phyloP scores from a whole-genome alignment of 441 rosid genomes.

The Omphalea diandra region DNA sequence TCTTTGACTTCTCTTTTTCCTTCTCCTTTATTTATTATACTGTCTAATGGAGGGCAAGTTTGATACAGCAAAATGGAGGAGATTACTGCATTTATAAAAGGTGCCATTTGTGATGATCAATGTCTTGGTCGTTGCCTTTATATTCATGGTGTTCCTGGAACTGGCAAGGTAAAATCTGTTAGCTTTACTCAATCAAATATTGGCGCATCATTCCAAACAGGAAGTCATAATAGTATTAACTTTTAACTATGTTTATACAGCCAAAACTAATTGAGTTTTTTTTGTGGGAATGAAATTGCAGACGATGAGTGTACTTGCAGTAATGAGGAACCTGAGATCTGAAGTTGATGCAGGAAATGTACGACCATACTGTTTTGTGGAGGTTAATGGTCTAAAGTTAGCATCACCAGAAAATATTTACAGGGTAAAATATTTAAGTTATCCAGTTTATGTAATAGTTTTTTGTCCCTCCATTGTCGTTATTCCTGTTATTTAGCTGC shows the following conservation, averaged over 20 bases:
- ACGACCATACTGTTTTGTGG: conserved; percentile 82
- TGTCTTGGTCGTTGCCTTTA: conserved; percentile 94
- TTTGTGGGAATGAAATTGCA: conserved; percentile 32
- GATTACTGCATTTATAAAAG: conserved; percentile 73
- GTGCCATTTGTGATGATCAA: conserved; percentile 81
- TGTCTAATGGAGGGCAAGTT: conserved; percentile 11
- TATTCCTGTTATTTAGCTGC: too few species aligned
- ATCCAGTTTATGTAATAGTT: too few species aligned
- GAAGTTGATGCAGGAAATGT: conserved; percentile 81
- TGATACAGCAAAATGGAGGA: conserved; percentile 80
- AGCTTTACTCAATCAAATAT: conserved; percentile 2
- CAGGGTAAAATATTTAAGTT: conserved; percentile 38
- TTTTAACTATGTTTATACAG: conserved; percentile 8
- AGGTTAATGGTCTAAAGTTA: conserved; percentile 91
- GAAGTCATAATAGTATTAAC: too few species aligned
- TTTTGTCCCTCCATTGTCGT: too few species aligned
- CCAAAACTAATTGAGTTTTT: too few species aligned
- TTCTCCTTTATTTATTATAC: neutral
- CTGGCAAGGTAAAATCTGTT: conserved; percentile 71
- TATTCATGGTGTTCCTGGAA: conserved; percentile 98
- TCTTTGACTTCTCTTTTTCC: neutral
- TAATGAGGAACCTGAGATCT: conserved; percentile 74
- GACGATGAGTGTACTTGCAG: conserved; percentile 90
- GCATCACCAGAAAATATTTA: conserved; percentile 94
- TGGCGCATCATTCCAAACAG: neutral